A percentile compares a stretch with the other conserved stretches of the same genome.
Evolutionary conservation across 352 stramenopile species (phyloP).

Genomic region (Thraustochytrium striatum): DNA sequence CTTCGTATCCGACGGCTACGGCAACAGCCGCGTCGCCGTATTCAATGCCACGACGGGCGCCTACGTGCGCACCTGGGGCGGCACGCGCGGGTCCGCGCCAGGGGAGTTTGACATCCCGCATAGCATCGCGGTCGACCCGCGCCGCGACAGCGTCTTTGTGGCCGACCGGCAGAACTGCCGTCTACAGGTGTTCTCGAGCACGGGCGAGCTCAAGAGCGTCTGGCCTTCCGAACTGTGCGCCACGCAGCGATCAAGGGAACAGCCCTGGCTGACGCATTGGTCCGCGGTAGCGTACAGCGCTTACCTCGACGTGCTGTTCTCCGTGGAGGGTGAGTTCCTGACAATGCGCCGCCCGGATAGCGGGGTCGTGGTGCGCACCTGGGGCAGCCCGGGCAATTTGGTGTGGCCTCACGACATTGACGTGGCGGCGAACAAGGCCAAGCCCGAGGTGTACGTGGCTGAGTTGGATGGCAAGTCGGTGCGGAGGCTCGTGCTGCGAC

Average conservation of each 20-base stretch:
- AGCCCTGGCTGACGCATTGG: background rate
- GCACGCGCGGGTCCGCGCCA: background rate
- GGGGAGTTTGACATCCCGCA: conserved; percentile 8
- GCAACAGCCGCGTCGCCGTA: background rate
- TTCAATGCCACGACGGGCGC: conserved; percentile 10
- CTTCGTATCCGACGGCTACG: conserved; percentile 25
- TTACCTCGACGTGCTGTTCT: conserved; percentile 7
- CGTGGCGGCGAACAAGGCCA: background rate
- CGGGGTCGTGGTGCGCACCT: background rate
- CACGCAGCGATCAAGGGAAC: background rate
- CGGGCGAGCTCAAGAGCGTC: background rate
- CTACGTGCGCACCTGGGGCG: background rate
- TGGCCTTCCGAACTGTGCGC: conserved; percentile 6
- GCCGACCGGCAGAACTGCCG: conserved; percentile 35
- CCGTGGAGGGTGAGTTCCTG: background rate
- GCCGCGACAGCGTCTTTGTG: conserved; percentile 7
- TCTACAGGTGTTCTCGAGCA: background rate
- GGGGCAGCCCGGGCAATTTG: background rate
- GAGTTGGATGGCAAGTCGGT: background rate
- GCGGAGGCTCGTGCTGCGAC: background rate
- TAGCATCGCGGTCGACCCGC: background rate
- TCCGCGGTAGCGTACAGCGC: conserved; percentile 27
- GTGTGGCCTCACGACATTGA: conserved; percentile 39
- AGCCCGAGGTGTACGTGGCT: conserved; percentile 5
- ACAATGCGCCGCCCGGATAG: background rate